These are phyloP conservation scores for Aspergillus japonicus DNA, from an alignment of 2,329 filamentous ascomycete species.

Conservation along the genomic window DNA sequence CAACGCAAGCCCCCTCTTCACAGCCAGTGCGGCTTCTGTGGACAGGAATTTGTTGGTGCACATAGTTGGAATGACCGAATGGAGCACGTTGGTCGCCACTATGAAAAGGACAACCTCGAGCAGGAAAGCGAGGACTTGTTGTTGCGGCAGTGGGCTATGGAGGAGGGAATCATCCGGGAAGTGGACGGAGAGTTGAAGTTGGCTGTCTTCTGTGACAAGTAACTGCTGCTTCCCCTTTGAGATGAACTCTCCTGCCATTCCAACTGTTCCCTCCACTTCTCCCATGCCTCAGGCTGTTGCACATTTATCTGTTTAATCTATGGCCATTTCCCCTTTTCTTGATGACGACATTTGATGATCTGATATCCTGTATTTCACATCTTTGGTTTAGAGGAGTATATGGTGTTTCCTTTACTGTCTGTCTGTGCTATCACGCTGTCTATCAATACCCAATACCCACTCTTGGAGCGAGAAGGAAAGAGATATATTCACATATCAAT, in stretches of 20 bases:
- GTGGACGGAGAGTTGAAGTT: conserved; percentile 24
- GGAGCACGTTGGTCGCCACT: conserved; percentile 82
- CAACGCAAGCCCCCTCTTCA: conserved; percentile 61
- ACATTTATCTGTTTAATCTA: not conserved
- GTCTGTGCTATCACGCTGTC: not conserved
- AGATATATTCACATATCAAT: not conserved
- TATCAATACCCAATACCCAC: not conserved
- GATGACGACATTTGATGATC: not conserved
- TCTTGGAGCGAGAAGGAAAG: not conserved
- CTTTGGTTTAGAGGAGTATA: not conserved
- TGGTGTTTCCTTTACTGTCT: not conserved
- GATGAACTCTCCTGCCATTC: not conserved
- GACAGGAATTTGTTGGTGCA: conserved; percentile 57
- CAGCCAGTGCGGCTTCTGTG: conserved; percentile 64
- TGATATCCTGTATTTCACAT: conserved; percentile 4
- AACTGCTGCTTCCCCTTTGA: conserved; percentile 1
- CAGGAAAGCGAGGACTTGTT: conserved; percentile 41
- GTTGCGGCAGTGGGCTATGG: conserved; percentile 41
- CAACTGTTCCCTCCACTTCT: not conserved
- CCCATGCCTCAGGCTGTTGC: too few relatives aligned
- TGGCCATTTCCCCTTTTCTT: too few relatives aligned
- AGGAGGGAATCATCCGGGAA: conserved; percentile 32
- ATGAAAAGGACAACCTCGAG: conserved; percentile 59
- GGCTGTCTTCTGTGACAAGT: conserved; percentile 17
- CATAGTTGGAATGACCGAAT: conserved; percentile 77